Conservation (phyloP, 2,329 filamentous ascomycete genomes). For the Periconia digitata region DNA sequence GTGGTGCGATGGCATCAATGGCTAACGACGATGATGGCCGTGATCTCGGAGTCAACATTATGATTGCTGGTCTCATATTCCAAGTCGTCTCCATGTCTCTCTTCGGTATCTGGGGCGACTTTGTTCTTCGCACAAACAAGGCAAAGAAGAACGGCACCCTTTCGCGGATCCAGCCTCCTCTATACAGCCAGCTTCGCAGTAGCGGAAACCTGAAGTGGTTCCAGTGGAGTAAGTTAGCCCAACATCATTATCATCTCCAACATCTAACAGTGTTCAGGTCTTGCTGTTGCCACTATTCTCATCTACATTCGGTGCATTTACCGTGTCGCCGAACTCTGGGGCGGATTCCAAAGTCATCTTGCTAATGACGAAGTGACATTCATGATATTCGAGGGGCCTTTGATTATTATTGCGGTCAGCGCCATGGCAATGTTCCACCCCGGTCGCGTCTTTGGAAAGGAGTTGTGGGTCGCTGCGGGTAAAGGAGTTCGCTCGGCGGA, state of each 20-base stretch:
- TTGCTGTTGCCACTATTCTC: slow-evolving; percentile 44
- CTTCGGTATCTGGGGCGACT: slow-evolving; percentile 47
- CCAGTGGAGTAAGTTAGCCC: slow-evolving; percentile 23
- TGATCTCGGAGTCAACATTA: slow-evolving; percentile 54
- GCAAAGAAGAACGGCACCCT: slow-evolving; percentile 19
- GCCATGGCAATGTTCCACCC: slow-evolving; percentile 51
- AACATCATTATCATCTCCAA: not conserved
- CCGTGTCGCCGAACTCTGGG: slow-evolving; percentile 50
- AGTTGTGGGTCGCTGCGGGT: slow-evolving; percentile 27
- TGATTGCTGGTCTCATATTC: slow-evolving; percentile 58
- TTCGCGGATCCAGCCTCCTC: slow-evolving; percentile 18
- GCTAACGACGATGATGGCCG: slow-evolving; percentile 44
- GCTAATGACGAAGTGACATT: slow-evolving; percentile 52
- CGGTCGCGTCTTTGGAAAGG: slow-evolving; percentile 22
- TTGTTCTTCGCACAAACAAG: slow-evolving; percentile 22
- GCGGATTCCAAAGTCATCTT: slow-evolving; percentile 46
- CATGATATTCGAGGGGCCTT: slow-evolving; percentile 55
- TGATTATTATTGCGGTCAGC: slow-evolving; percentile 51
- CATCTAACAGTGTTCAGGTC: slow-evolving; percentile 17
- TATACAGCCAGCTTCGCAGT: slow-evolving; percentile 22
- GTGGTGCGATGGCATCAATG: slow-evolving; percentile 58
- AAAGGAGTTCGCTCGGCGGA: slow-evolving; percentile 20
- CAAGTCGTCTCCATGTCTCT: slow-evolving; percentile 56
- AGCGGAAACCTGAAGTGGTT: slow-evolving; percentile 18
- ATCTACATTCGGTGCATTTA: slow-evolving; percentile 52